Evolutionary conservation across 2,329 filamentous ascomycete genomes (phyloP).

Genomic region (Aschersonia sp.): DNA sequence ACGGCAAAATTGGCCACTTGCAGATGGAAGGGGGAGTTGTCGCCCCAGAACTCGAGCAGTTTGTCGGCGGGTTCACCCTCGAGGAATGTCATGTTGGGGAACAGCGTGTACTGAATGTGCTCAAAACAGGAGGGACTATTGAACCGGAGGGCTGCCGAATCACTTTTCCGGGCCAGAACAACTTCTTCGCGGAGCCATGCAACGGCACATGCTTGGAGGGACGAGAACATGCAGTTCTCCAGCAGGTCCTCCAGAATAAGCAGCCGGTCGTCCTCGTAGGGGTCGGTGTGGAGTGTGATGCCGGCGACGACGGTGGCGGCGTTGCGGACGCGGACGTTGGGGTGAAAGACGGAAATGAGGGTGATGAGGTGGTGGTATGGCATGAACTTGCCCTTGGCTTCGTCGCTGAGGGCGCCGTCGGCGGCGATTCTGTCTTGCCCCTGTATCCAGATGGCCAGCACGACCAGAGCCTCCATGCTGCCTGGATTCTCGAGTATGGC

Average conservation of each 20-base stretch:
- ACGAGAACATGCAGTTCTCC: slow-evolving; percentile 49
- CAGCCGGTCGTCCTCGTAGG: slow-evolving; percentile 42
- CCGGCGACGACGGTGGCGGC: slow-evolving; percentile 39
- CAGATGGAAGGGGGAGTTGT: slow-evolving; percentile 39
- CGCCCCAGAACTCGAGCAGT: slow-evolving; percentile 35
- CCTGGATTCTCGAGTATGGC: slow-evolving; percentile 36
- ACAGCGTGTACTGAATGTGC: slow-evolving; percentile 45
- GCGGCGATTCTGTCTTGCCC: slow-evolving; percentile 28
- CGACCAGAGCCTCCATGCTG: slow-evolving; percentile 43
- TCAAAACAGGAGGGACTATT: slow-evolving; percentile 39
- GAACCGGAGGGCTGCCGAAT: slow-evolving; percentile 24
- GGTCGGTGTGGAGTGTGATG: slow-evolving; percentile 40
- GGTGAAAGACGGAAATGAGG: slow-evolving; percentile 42
- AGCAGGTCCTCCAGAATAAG: slow-evolving; percentile 49
- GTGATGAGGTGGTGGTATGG: slow-evolving; percentile 45
- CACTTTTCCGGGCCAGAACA: slow-evolving; percentile 25
- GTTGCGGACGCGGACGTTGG: slow-evolving; percentile 36
- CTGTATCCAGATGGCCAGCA: slow-evolving; percentile 45
- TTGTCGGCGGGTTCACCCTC: slow-evolving; percentile 24
- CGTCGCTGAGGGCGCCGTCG: slow-evolving; percentile 6
- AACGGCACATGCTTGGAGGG: slow-evolving; percentile 47
- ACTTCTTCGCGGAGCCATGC: slow-evolving; percentile 51
- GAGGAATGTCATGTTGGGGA: slow-evolving; percentile 39
- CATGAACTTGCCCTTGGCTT: slow-evolving; percentile 34
- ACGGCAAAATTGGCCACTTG: slow-evolving; percentile 47